These are phyloP conservation scores for Ascochyta rabiei DNA, from an alignment of 2,329 filamentous ascomycete species.

Conservation along the genomic window DNA sequence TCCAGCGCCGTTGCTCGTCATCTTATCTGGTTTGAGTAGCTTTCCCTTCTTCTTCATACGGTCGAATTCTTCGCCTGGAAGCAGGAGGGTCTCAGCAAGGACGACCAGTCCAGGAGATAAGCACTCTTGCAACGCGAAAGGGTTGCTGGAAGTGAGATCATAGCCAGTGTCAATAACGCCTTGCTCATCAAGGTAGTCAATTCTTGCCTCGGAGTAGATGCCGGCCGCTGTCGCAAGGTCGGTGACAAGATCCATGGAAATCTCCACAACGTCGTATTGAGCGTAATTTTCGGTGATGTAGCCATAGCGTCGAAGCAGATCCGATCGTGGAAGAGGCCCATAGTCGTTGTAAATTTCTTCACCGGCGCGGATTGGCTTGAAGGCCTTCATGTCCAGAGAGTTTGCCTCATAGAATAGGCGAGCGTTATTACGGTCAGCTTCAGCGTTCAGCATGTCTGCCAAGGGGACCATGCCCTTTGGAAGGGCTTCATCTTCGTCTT, in stretches of 20 bases:
- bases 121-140: slow-evolving; percentile 44
- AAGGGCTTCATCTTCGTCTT: slow-evolving; percentile 55
- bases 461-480: slow-evolving; percentile 88
- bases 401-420: slow-evolving; percentile 66
- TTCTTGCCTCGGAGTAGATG: slow-evolving; percentile 27
- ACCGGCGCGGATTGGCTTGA: slow-evolving; percentile 70
- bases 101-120: slow-evolving; percentile 52
- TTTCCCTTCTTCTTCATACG: slow-evolving; percentile 50
- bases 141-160: slow-evolving; percentile 54
- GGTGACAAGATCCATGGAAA: slow-evolving; percentile 66
- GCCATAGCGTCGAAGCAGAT: slow-evolving; percentile 83
- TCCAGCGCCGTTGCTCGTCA: slow-evolving; percentile 47
- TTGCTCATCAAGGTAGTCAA: slow-evolving; percentile 66
- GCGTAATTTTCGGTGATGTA: slow-evolving; percentile 82
- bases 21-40: slow-evolving; percentile 51
- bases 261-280: slow-evolving; percentile 81
- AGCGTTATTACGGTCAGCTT: slow-evolving; percentile 79
- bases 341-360: slow-evolving; percentile 90
- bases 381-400: slow-evolving; percentile 71
- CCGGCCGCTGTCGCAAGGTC: slow-evolving; percentile 19
- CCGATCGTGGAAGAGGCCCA: slow-evolving; percentile 80
- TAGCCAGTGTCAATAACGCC: slow-evolving; percentile 75
- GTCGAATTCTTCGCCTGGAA: slow-evolving; percentile 50
- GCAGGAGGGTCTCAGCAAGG: slow-evolving; percentile 54
- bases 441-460: slow-evolving; percentile 87